Evolutionary conservation across 169 alveolate genomes (phyloP), one percentile per base, ranked within the genome.

Genomic region (Plasmodium vivax): DNA sequence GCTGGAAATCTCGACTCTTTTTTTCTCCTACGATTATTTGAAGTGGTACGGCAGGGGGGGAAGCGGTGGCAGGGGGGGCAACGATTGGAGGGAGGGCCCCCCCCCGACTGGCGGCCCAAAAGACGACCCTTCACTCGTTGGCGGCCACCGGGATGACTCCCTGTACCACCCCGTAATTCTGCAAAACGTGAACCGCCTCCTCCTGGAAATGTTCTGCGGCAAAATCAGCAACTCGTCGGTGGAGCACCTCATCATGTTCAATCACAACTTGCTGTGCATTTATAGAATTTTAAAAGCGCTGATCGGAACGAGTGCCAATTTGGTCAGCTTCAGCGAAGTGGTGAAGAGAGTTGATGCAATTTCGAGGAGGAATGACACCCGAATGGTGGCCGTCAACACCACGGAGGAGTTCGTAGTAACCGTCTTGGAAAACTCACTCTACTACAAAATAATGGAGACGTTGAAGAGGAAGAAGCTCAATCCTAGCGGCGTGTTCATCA

Each of bases 251-350:
- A 79, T 90, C 12, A 80, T 45, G 41, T 90, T 90, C 72, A 90
- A 90, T 8, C 91, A 90, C 36, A 90, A 90, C 27, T 43, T 90
- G 45, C 45, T 90, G 23, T 90, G 84, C 5, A 80, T 90, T 43
- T 90, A 90, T 36, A 58, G 94, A 51, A 80, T 90, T 14, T 68
- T 90, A 54, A 90, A 80, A 27, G 90, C 82, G 5, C 72, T 90
- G 3, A 90, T 90, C 2, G 94, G 94, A 23, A 62, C 88, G 0
- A 90, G 79, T 30, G 62, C 94, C 0, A 68, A 90, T 51, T 80
- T 90, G 9, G 72, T 90, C 1, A 90, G 73, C 10, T 90, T 90
- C n/a, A 51, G 9, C 16, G 80, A 80, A 68, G 62, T 90, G 16
- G 43, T 43, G 10, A 62, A 68, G n/a, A 58, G 9, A 3, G 51